These are phyloP conservation scores for Fusarium aywerte DNA, from an alignment of 2,329 filamentous ascomycete species.

Conservation along the genomic window DNA sequence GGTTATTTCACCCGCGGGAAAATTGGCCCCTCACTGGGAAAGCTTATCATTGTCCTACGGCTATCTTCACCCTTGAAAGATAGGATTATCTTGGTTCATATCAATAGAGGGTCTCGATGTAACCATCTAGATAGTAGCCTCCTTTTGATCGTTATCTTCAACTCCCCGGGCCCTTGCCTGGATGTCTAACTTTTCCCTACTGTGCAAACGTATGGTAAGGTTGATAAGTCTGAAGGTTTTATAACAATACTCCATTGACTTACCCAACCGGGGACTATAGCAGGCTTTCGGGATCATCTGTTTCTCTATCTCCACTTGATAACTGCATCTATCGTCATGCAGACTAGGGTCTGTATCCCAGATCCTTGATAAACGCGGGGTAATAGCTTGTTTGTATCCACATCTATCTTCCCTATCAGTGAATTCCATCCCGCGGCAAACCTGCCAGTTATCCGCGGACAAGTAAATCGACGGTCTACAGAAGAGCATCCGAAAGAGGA, in stretches of 20 bases:
- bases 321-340: not conserved
- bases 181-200: too few relatives aligned
- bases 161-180: fast-evolving
- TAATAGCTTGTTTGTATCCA: not conserved
- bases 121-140: not conserved
- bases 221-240: too few relatives aligned
- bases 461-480: not conserved
- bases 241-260: not conserved
- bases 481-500: not conserved
- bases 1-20: not conserved
- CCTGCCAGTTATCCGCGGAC: not conserved
- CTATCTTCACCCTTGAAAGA: not conserved
- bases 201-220: too few relatives aligned
- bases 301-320: not conserved
- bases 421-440: not conserved
- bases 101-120: slow-evolving; percentile 2
- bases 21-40: not conserved
- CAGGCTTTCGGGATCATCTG: not conserved
- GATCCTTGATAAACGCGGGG: slow-evolving; percentile 12
- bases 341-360: not conserved
- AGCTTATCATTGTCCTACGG: not conserved
- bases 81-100: not conserved
- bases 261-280: not conserved
- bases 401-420: not conserved
- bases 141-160: not conserved